A percentile compares a stretch with the other conserved stretches of the same genome.
phyloP scores from a whole-genome alignment of 1,139 yeast genomes.

The Pichia sp. region DNA sequence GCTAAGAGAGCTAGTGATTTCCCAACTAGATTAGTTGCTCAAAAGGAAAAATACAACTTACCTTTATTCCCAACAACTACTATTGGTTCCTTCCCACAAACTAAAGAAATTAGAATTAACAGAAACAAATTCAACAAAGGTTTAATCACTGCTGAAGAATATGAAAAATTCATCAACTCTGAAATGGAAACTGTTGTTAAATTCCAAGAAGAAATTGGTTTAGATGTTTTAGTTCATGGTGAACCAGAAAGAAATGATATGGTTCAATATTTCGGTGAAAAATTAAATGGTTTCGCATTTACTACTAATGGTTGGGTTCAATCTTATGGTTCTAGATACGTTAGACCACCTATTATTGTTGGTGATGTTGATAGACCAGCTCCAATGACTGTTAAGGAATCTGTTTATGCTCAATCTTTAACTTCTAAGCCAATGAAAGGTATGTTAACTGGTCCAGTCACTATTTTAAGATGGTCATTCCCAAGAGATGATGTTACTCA shows the following conservation, averaged over 20 bases:
- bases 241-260: conserved; percentile 99
- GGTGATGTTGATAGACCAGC: conserved; percentile 99
- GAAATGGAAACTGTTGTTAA: conserved; percentile 93
- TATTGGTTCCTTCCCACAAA: conserved; percentile 99
- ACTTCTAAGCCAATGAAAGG: conserved; percentile 97
- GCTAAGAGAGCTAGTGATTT: conserved; percentile 84
- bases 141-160: conserved; percentile 86
- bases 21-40: conserved; percentile 80
- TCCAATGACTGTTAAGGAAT: conserved; percentile 98
- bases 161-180: conserved; percentile 92
- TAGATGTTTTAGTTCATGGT: conserved; percentile 98
- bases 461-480: conserved; percentile 99
- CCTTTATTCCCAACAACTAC: conserved; percentile 99
- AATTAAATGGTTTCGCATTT: conserved; percentile 95
- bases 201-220: conserved; percentile 98
- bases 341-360: conserved; percentile 97
- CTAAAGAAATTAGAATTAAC: conserved; percentile 96
- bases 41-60: conserved; percentile 79
- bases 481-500: conserved; percentile 98
- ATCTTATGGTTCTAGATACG: conserved; percentile 99
- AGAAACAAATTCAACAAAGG: conserved; percentile 98
- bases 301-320: conserved; percentile 99
- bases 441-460: conserved; percentile 99
- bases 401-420: conserved; percentile 96
- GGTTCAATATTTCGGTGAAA: conserved; percentile 99